These are phyloP conservation scores for Backusella morwellensis DNA, from an alignment of 192 early-diverging fungal genomes.

Conservation along the genomic window DNA sequence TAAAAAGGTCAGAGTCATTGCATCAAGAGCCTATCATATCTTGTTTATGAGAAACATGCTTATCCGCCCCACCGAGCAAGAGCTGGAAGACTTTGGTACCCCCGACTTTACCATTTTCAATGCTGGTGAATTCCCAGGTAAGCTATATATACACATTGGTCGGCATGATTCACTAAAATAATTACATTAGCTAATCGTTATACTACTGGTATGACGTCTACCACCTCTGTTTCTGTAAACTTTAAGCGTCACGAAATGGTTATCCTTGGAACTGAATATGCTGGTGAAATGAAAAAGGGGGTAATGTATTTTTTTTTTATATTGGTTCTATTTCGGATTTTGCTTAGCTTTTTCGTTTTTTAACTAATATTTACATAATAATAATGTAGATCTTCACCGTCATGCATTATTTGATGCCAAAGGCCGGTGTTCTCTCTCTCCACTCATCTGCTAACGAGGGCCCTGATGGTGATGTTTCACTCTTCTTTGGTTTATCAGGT, in stretches of 20 bases:
- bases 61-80: conserved; percentile 88
- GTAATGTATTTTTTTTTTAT: conserved; percentile 32
- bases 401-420: conserved; percentile 99
- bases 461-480: conserved; percentile 83
- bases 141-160: background rate
- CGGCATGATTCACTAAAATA: background rate
- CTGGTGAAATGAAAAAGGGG: conserved; percentile 25
- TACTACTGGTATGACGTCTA: conserved; percentile 95
- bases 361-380: background rate
- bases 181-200: conserved; percentile 69
- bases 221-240: conserved; percentile 89
- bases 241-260: conserved; percentile 95
- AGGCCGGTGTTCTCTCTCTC: conserved; percentile 83
- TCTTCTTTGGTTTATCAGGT: conserved; percentile 98
- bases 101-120: conserved; percentile 99
- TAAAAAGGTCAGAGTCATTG: conserved; percentile 94
- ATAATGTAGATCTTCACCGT: conserved; percentile 78
- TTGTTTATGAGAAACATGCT: conserved; percentile 99
- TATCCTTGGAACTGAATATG: conserved; percentile 94
- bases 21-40: conserved; percentile 92
- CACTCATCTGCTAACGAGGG: conserved; percentile 96
- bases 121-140: conserved; percentile 81
- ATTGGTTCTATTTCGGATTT: background rate
- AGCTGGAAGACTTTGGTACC: conserved; percentile 88
- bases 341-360: background rate